Conservation (phyloP, 2,329 filamentous ascomycete genomes). For the Aspergillus sp. region DNA sequence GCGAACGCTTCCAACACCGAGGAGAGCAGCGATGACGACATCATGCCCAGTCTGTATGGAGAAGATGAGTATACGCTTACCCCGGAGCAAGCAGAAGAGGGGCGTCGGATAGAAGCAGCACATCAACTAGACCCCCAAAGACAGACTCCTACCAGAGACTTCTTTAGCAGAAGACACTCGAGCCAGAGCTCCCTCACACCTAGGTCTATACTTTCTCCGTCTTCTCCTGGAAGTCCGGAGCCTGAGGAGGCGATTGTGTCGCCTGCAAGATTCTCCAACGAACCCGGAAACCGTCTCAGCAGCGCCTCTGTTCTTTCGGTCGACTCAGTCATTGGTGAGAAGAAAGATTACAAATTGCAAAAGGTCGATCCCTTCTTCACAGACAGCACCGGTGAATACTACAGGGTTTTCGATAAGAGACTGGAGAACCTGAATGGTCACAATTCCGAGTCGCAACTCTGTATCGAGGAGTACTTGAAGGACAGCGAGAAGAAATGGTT, state of each 20-base stretch:
- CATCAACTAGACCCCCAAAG: slow-evolving; percentile 20
- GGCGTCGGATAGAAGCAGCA: slow-evolving; percentile 26
- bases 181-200: slow-evolving; percentile 28
- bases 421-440: slow-evolving; percentile 57
- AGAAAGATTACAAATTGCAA: slow-evolving; percentile 63
- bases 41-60: slow-evolving; percentile 37
- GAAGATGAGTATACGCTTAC: slow-evolving; percentile 45
- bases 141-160: slow-evolving; percentile 19
- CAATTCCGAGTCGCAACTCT: slow-evolving; percentile 60
- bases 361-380: slow-evolving; percentile 69
- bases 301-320: slow-evolving; percentile 55
- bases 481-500: slow-evolving; percentile 71
- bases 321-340: slow-evolving; percentile 60
- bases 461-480: slow-evolving; percentile 65
- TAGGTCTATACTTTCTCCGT: slow-evolving; percentile 26
- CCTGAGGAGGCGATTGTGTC: slow-evolving; percentile 37
- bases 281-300: slow-evolving; percentile 37
- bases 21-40: slow-evolving; percentile 41
- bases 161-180: slow-evolving; percentile 27
- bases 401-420: slow-evolving; percentile 58
- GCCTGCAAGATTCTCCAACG: slow-evolving; percentile 26
- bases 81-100: slow-evolving; percentile 36
- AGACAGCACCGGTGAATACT: slow-evolving; percentile 64
- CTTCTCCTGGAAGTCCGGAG: slow-evolving; percentile 33
- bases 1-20: slow-evolving; percentile 32